phyloP scores from a whole-genome alignment of 257 asterid species.

The Solanum chiquidenum region DNA sequence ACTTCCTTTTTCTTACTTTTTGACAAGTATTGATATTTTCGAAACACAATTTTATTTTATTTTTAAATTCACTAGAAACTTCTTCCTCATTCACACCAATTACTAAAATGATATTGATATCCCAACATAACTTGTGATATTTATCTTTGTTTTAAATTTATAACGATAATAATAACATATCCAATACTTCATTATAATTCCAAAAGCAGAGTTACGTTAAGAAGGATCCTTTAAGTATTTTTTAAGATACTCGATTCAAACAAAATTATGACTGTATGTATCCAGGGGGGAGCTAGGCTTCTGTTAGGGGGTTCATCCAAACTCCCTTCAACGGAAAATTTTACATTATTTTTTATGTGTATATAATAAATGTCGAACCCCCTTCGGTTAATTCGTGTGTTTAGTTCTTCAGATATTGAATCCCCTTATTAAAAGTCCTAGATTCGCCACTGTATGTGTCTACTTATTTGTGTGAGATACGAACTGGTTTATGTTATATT shows the following conservation, averaged over 20 bases:
- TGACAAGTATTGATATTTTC: background rate
- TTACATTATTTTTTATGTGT: too few species aligned
- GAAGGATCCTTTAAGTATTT: background rate
- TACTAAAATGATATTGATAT: background rate
- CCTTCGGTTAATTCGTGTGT: too few species aligned
- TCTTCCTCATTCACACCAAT: background rate
- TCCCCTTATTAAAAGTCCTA: too few species aligned
- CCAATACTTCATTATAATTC: background rate
- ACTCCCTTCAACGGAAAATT: too few species aligned
- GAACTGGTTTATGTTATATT: background rate
- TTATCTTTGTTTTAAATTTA: background rate
- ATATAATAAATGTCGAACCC: too few species aligned
- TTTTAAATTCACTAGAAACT: background rate
- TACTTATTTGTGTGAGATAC: background rate
- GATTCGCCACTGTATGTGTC: too few species aligned
- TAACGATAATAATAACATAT: background rate
- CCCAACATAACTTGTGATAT: background rate
- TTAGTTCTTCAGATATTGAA: too few species aligned
- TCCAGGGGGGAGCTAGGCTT: too few species aligned
- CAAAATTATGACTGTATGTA: rapidly evolving
- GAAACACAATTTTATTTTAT: background rate
- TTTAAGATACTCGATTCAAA: background rate
- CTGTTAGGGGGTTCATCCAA: too few species aligned
- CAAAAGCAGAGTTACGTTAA: background rate
- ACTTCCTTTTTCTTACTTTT: background rate